A percentile compares a stretch with the other conserved stretches of the same genome.
Conservation (phyloP, 306 rosid species). For the Rosa persica region DNA sequence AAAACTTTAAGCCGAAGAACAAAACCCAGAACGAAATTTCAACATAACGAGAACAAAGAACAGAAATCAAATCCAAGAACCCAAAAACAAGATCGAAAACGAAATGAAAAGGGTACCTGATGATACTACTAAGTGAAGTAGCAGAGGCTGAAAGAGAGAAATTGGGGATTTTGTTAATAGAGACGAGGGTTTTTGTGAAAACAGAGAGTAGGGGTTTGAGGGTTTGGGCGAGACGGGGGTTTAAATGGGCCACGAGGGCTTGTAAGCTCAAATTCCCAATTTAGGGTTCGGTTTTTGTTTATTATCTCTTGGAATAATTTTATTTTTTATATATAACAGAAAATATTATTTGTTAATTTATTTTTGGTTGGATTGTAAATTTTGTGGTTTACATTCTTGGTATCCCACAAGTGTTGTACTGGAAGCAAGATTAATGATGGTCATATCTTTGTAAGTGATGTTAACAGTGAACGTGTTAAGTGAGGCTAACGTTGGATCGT, state of each 20-base stretch:
- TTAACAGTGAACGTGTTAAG: too few relatives aligned
- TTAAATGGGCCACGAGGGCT: background rate
- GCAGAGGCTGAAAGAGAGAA: background rate
- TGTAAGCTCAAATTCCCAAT: background rate
- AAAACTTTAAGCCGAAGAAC: background rate
- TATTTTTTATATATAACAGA: background rate
- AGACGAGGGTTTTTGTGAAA: background rate
- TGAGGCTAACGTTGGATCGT: too few relatives aligned
- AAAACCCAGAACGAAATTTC: background rate
- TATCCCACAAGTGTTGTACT: too few relatives aligned
- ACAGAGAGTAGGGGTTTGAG: background rate
- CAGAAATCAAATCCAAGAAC: background rate
- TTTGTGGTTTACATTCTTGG: too few relatives aligned
- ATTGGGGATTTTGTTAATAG: background rate
- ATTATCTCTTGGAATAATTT: background rate
- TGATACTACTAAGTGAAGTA: background rate
- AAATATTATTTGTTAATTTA: too few relatives aligned
- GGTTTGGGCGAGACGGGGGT: background rate
- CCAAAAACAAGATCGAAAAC: background rate
- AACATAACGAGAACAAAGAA: background rate
- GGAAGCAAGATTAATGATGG: too few relatives aligned
- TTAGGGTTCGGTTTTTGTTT: background rate
- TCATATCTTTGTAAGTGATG: too few relatives aligned
- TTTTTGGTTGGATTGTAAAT: too few relatives aligned
- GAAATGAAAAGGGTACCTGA: background rate